phyloP scores from a whole-genome alignment of 129 eudicot genomes.

The Flaveria ramosissima region DNA sequence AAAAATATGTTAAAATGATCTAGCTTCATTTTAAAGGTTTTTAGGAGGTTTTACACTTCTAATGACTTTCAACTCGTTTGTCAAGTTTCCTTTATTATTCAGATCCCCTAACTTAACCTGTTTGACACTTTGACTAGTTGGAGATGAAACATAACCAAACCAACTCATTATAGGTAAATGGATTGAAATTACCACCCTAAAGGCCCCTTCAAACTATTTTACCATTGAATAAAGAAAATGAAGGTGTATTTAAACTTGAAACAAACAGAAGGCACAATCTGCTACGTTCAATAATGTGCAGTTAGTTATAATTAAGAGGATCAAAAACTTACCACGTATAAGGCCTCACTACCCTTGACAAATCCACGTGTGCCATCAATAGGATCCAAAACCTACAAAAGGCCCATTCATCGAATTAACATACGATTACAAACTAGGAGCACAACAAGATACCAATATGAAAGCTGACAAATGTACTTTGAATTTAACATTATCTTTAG shows the following conservation, averaged over 20 bases:
- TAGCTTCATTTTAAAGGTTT: neutral
- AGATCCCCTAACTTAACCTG: neutral
- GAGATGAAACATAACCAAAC: neutral
- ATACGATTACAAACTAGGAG: too few relatives aligned
- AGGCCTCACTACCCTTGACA: constrained; percentile 76
- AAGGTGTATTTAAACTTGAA: neutral
- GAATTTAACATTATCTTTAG: too few relatives aligned
- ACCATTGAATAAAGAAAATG: neutral
- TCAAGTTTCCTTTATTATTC: neutral
- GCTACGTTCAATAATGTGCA: neutral
- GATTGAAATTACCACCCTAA: neutral
- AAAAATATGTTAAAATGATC: neutral
- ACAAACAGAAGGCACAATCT: neutral
- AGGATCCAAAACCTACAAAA: constrained; percentile 85
- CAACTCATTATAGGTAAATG: neutral
- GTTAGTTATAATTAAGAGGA: constrained; percentile 5
- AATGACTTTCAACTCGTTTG: neutral
- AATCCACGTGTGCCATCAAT: constrained; percentile 98
- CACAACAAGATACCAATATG: too few relatives aligned
- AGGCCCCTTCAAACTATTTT: neutral
- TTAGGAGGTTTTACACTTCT: neutral
- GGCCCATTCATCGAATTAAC: constrained; percentile 14
- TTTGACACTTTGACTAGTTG: neutral
- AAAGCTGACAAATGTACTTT: too few relatives aligned
- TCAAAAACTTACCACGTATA: constrained; percentile 72